A percentile compares a stretch with the other conserved stretches of the same genome.
Conservation (phyloP, 2,329 filamentous ascomycete species). For the Colletotrichum paranaense region DNA sequence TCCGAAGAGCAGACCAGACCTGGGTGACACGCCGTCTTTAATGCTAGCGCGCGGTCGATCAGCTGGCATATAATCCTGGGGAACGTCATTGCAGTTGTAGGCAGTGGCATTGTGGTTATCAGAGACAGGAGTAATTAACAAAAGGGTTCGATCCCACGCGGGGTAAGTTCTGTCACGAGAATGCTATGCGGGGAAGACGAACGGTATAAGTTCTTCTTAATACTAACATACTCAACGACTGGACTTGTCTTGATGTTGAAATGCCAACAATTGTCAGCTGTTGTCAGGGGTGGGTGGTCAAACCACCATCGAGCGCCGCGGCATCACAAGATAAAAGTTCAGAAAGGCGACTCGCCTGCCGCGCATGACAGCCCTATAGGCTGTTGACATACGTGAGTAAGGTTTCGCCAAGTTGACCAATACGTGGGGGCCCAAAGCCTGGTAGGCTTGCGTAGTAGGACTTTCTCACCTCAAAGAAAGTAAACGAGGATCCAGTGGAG, state of each 20-base stretch:
- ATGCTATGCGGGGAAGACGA: neutral
- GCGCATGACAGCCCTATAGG: neutral
- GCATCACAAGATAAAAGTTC: constrained; percentile 18
- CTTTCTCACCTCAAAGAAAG: neutral
- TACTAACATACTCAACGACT: neutral
- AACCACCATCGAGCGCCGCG: constrained; percentile 6
- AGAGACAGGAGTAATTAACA: neutral
- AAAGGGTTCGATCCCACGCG: constrained; percentile 1
- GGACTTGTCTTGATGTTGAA: neutral
- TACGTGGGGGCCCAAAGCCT: neutral
- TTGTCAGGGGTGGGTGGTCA: neutral
- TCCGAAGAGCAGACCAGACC: neutral
- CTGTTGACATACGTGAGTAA: neutral
- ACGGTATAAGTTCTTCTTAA: neutral
- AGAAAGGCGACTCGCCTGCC: neutral
- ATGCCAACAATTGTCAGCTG: neutral
- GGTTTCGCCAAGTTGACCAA: neutral
- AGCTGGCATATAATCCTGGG: neutral
- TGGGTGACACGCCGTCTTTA: neutral
- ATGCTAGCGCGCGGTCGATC: neutral
- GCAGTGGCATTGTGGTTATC: neutral
- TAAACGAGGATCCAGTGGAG: neutral
- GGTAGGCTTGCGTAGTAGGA: neutral
- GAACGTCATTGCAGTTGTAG: neutral
- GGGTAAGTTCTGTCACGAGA: constrained; percentile 22